These are phyloP conservation scores for Rhizopus stolonifer DNA, from an alignment of 371 early-diverging fungal genomes.

Conservation along the genomic window DNA sequence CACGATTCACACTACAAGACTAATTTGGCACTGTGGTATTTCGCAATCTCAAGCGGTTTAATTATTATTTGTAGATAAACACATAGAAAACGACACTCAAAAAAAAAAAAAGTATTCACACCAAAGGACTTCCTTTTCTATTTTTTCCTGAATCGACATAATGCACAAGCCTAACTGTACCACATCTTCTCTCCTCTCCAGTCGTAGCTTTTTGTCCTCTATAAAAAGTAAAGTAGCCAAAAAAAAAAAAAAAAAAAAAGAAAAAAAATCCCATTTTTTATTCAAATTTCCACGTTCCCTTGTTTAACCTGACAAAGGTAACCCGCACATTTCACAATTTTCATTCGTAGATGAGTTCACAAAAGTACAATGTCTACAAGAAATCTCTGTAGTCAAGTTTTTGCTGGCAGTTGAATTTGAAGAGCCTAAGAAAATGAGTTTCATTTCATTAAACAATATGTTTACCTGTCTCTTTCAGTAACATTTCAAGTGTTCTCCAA, in stretches of 20 bases:
- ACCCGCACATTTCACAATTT: constrained; percentile 94
- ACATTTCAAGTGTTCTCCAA: constrained; percentile 80
- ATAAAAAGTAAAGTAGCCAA: too few relatives aligned
- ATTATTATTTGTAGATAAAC: too few relatives aligned
- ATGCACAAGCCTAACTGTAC: too few relatives aligned
- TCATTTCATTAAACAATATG: not conserved
- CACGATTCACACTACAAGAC: too few relatives aligned
- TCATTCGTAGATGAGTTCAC: constrained; percentile 65
- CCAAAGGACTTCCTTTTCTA: too few relatives aligned
- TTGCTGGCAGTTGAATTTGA: constrained; percentile 14
- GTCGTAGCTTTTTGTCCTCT: too few relatives aligned
- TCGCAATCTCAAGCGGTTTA: too few relatives aligned
- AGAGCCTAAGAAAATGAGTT: constrained; percentile 8
- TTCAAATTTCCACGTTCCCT: not conserved
- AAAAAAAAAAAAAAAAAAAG: not conserved
- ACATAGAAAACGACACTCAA: too few relatives aligned
- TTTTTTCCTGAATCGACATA: too few relatives aligned
- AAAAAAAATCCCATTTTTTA: not conserved
- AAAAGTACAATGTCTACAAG: constrained; percentile 94
- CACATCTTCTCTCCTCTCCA: too few relatives aligned
- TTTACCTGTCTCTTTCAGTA: constrained; percentile 62
- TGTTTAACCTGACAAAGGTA: constrained; percentile 65
- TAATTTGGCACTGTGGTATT: too few relatives aligned
- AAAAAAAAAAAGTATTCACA: too few relatives aligned
- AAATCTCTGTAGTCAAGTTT: constrained; percentile 54